Base-by-base conservation (phyloP, 139 green algal species). In the Ostreobium quekettii region DNA sequence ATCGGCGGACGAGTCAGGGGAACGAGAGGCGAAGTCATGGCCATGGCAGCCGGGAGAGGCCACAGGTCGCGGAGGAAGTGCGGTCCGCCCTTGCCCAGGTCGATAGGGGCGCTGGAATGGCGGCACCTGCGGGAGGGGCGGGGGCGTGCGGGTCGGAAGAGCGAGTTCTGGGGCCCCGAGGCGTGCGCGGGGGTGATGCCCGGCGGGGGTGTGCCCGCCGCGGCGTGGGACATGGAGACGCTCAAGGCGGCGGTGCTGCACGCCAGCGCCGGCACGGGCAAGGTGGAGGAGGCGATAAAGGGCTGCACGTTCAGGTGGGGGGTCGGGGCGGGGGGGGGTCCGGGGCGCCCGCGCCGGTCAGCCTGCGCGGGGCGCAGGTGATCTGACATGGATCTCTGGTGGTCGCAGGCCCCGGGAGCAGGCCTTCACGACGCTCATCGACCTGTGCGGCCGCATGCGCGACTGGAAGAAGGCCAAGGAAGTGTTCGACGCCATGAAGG, bases 361-460 rank as follows among this genome's bases (percentile, higher is more conserved):
- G 28, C 47, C 36, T 72, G 5, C 28, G 47, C 0, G 15, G 67
- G 26, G 66, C 66, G 6, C 60, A 60, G 60, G 65, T 72, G 22
- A 73, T 11, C 39, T 60, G 49, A n/a, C n/a, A n/a, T n/a, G n/a
- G n/a, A n/a, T n/a, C n/a, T n/a, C 11, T 60, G 8, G 8, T 28
- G 26, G 31, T 28, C 26, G 49, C 33, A 47, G 67, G 58, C 78
- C 78, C 1, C 57, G 78, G 5, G 71, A 71, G 36, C 60, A 70
- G 32, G 76, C 73, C 36, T 85, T 85, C 59, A 85, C 79, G 3
- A 66, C 58, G 5, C 58, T 85, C 37, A 65, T 85, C n/a, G 67
- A 78, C 53, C 67, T 77, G 30, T 79, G 68, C 26, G 63, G 67
- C 15, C 58, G 66, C 15, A 71, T 49, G 2, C 73, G 78, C 3